Percentiles rank a stretch among this genome's conserved stretches.
Evolutionary conservation across 2,329 filamentous ascomycete genomes (phyloP).

Genomic region (Hypoxylon sp.): DNA sequence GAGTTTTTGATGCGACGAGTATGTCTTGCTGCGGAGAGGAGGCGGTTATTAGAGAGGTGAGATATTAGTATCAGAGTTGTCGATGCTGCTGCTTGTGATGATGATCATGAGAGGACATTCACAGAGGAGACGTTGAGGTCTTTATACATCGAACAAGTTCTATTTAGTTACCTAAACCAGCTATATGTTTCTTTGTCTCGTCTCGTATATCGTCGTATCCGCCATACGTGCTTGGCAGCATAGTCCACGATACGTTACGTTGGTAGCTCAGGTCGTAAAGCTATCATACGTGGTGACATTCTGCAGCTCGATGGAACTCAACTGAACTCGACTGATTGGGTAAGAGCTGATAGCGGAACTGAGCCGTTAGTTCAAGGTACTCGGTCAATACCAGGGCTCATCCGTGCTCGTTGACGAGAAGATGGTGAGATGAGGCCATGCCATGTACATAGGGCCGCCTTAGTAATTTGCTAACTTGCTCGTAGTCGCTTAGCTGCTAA

Average conservation of each 20-base stretch:
- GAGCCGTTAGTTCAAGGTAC: slow-evolving; percentile 22
- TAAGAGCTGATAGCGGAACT: slow-evolving; percentile 7
- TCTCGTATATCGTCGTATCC: slow-evolving; percentile 37
- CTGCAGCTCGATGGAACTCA: slow-evolving; percentile 34
- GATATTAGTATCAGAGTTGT: slow-evolving; percentile 33
- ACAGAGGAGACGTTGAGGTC: slow-evolving; percentile 20
- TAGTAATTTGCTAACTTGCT: slow-evolving; percentile 10
- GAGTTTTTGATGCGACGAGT: slow-evolving; percentile 3
- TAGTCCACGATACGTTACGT: slow-evolving; percentile 39
- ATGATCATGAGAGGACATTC: slow-evolving; percentile 25
- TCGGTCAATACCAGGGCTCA: slow-evolving; percentile 22
- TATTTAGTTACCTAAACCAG: slow-evolving; percentile 22
- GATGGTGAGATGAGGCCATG: slow-evolving; percentile 26
- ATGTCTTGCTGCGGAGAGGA: slow-evolving; percentile 18
- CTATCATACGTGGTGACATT: slow-evolving; percentile 41
- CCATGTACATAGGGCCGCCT: slow-evolving; percentile 18
- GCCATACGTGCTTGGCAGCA: slow-evolving; percentile 8
- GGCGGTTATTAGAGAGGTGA: slow-evolving; percentile 26
- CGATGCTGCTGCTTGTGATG: slow-evolving; percentile 25
- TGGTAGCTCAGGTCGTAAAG: slow-evolving; percentile 17
- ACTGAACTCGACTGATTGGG: slow-evolving; percentile 15
- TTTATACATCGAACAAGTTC: slow-evolving; percentile 36
- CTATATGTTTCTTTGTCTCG: slow-evolving; percentile 15
- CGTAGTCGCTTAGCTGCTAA: slow-evolving; percentile 12
- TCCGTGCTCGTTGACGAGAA: slow-evolving; percentile 31